These are phyloP conservation scores for Lenwebbia sp. DNA, from an alignment of 345 rosid genomes.

Conservation along the genomic window DNA sequence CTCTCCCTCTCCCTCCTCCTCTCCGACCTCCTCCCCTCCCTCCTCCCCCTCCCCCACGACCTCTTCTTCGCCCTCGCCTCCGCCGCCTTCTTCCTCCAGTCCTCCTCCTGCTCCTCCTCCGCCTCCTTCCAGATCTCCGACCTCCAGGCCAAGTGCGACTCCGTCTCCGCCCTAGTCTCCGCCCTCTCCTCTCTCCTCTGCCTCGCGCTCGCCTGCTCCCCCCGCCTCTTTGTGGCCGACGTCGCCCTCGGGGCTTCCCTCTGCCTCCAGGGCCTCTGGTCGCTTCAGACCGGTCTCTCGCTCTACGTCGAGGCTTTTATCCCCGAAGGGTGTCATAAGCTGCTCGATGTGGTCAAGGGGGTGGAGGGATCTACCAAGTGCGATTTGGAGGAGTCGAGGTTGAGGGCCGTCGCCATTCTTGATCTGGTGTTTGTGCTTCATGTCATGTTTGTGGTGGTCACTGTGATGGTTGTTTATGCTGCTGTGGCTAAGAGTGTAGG, in stretches of 20 bases:
- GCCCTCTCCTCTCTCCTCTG: slow-evolving; percentile 51
- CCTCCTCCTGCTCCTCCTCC: slow-evolving; percentile 44
- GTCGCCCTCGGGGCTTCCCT: slow-evolving; percentile 54
- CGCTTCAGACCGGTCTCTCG: slow-evolving; percentile 75
- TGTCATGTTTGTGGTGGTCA: slow-evolving; percentile 49
- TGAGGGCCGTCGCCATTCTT: slow-evolving; percentile 74
- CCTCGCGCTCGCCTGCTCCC: slow-evolving; percentile 54
- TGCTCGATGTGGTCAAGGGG: slow-evolving; percentile 65
- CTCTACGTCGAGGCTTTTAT: slow-evolving; percentile 79
- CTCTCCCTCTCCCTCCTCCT: slow-evolving; percentile 50
- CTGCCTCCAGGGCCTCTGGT: slow-evolving; percentile 86
- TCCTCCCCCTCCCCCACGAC: slow-evolving; percentile 56
- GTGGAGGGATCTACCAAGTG: slow-evolving; percentile 85
- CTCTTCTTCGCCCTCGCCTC: slow-evolving; percentile 85
- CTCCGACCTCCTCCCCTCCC: slow-evolving; percentile 49
- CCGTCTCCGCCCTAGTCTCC: slow-evolving; percentile 55
- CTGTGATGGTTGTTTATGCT: slow-evolving; percentile 43
- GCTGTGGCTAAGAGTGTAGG: slow-evolving; percentile 41
- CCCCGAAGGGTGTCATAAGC: slow-evolving; percentile 76
- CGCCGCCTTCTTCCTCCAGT: slow-evolving; percentile 62
- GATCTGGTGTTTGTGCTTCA: slow-evolving; percentile 71
- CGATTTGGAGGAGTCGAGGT: slow-evolving; percentile 61
- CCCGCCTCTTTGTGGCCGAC: slow-evolving; percentile 63
- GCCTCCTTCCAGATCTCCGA: slow-evolving; percentile 72
- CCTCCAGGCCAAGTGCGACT: slow-evolving; percentile 77